phyloP scores from a whole-genome alignment of 2,329 filamentous ascomycete genomes.

The Fusarium piperis region DNA sequence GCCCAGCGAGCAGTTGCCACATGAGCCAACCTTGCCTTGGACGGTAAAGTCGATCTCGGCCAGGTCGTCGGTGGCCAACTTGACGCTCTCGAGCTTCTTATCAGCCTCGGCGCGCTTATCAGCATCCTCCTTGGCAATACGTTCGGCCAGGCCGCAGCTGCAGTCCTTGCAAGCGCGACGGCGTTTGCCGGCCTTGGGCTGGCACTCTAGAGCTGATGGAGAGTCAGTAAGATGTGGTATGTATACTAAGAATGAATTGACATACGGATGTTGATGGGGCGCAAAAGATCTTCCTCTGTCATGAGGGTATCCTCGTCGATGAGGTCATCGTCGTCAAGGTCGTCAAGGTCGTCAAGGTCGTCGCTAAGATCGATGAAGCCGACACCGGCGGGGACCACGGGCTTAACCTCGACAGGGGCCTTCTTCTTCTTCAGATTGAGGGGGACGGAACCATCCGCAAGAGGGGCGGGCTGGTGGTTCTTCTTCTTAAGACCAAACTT shows the following conservation, averaged over 20 bases:
- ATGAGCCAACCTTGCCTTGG: constrained; percentile 95
- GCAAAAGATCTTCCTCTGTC: constrained; percentile 83
- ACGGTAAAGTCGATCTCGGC: constrained; percentile 94
- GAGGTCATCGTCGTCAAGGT: constrained; percentile 79
- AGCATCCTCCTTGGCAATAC: constrained; percentile 85
- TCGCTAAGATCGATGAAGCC: constrained; percentile 75
- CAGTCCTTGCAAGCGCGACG: constrained; percentile 98
- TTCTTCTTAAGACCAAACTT: constrained; percentile 53
- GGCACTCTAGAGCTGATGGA: constrained; percentile 78
- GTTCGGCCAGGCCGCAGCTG: constrained; percentile 89
- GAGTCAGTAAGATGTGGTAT: constrained; percentile 14
- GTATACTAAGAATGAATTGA: constrained; percentile 38
- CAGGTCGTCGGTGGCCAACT: constrained; percentile 80
- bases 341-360: constrained; percentile 73
- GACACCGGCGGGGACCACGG: constrained; percentile 63
- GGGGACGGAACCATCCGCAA: constrained; percentile 39
- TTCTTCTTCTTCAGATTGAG: constrained; percentile 56
- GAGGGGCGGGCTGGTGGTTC: constrained; percentile 37
- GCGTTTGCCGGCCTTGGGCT: constrained; percentile 86
- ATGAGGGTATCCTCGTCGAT: constrained; percentile 92
- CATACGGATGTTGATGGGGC: constrained; percentile 83
- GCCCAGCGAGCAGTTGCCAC: constrained; percentile 91
- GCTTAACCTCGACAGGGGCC: constrained; percentile 50
- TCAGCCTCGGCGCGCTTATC: constrained; percentile 74
- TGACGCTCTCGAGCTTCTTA: constrained; percentile 73